phyloP scores from a whole-genome alignment of 2,329 filamentous ascomycete species.

The Paecilomyces dactylethromorphus region DNA sequence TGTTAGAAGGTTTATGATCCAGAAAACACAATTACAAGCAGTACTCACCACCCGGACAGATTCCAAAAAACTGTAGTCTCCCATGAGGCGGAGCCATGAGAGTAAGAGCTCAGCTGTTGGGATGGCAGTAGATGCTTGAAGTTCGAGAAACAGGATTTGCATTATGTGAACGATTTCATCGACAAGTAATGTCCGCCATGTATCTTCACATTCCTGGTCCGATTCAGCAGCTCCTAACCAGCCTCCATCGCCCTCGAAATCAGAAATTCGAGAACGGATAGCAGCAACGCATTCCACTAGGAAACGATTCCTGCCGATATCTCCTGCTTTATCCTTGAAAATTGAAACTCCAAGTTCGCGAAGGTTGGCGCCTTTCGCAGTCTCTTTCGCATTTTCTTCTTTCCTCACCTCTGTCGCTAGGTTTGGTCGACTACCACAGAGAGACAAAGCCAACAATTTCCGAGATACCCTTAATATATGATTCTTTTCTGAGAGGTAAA shows the following conservation, averaged over 20 bases:
- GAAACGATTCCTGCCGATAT: constrained; percentile 18
- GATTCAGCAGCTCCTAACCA: constrained; percentile 45
- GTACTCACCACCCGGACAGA: constrained; percentile 50
- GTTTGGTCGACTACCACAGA: constrained; percentile 16
- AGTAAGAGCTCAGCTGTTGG: constrained; percentile 54
- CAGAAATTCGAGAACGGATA: constrained; percentile 25
- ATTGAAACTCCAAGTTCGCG: constrained; percentile 21
- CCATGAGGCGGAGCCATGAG: constrained; percentile 70
- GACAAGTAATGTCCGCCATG: constrained; percentile 58
- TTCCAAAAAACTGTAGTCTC: constrained; percentile 63
- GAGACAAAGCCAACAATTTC: constrained; percentile 30
- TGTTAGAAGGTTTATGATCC: constrained; percentile 11
- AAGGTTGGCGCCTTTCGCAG: constrained; percentile 10
- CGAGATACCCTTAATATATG: constrained; percentile 61
- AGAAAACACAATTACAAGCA: constrained; percentile 5
- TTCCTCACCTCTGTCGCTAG: constrained; percentile 5
- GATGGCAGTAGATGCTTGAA: constrained; percentile 55
- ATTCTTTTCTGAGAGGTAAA: constrained; percentile 66
- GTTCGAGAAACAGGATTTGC: constrained; percentile 64
- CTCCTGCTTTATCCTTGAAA: constrained; percentile 22
- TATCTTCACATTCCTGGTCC: constrained; percentile 51
- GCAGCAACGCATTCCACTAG: constrained; percentile 28
- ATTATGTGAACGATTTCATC: constrained; percentile 68
- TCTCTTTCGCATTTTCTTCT: constrained; percentile 7
- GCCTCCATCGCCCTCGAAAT: constrained; percentile 27